Percentiles rank a stretch among this genome's conserved stretches.
phyloP scores from a whole-genome alignment of 768 basidiomycete species.

The Suillus discolor region DNA sequence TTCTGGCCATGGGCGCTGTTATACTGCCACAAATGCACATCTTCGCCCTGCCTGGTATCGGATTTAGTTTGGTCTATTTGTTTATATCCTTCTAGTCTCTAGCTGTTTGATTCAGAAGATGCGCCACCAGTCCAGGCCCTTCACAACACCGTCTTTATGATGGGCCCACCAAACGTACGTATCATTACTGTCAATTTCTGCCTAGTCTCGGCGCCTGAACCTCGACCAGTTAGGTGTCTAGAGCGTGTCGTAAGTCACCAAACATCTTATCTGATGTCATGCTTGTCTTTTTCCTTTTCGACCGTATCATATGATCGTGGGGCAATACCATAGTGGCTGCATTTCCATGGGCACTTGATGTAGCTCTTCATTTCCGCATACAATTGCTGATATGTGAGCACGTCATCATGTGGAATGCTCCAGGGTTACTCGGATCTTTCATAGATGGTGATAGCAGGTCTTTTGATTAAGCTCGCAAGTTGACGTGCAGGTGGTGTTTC shows the following conservation, averaged over 20 bases:
- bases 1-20: neutral
- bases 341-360: neutral
- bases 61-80: slow-evolving; percentile 17
- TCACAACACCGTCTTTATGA: neutral
- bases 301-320: neutral
- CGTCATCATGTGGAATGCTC: neutral
- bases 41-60: neutral
- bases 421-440: slow-evolving; percentile 3
- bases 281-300: neutral
- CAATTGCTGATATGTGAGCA: neutral
- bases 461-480: neutral
- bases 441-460: neutral
- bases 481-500: neutral
- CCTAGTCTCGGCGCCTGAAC: neutral
- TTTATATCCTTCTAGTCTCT: neutral
- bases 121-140: neutral
- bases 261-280: neutral
- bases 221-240: neutral
- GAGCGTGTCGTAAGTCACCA: neutral
- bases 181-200: neutral
- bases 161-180: neutral
- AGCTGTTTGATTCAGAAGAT: neutral
- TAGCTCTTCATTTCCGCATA: neutral
- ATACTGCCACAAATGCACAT: neutral
- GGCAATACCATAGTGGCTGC: neutral